phyloP scores from a whole-genome alignment of 805 yeast species.

The Kazachstania kunashirensis region DNA sequence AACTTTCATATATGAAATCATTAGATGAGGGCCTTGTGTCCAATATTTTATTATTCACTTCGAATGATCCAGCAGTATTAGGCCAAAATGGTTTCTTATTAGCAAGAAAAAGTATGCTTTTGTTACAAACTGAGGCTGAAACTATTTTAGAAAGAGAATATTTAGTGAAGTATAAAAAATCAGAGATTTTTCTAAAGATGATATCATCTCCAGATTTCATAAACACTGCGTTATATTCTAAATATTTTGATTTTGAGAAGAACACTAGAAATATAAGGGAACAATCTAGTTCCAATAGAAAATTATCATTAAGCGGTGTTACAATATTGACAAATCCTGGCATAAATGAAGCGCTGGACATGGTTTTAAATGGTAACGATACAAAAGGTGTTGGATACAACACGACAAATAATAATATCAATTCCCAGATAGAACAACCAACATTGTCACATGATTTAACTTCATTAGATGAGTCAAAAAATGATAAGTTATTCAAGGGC shows the following conservation, averaged over 20 bases:
- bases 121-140: constrained; percentile 46
- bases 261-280: not conserved
- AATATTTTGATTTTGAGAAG: constrained; percentile 10
- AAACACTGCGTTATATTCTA: constrained; percentile 20
- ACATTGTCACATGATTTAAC: no score
- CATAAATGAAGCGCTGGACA: constrained; percentile 28
- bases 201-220: constrained; percentile 36
- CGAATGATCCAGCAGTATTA: not conserved
- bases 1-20: constrained; percentile 14
- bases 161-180: constrained; percentile 50
- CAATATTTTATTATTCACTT: constrained; percentile 10
- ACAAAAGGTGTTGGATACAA: constrained; percentile 2
- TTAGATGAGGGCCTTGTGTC: constrained; percentile 16
- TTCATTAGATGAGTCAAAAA: not conserved
- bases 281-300: constrained; percentile 14
- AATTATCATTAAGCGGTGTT: constrained; percentile 4
- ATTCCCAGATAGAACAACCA: no score
- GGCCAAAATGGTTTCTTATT: constrained; percentile 16
- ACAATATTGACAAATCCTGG: constrained; percentile 20
- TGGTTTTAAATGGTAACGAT: constrained; percentile 18
- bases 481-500: not conserved
- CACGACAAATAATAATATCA: constrained; percentile 11
- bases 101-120: constrained; percentile 53
- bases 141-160: constrained; percentile 44
- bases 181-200: constrained; percentile 45